Percentiles rank a stretch among this genome's conserved stretches.
Conservation (phyloP, 148 eudicot genomes). For the Beta vulgaris region DNA sequence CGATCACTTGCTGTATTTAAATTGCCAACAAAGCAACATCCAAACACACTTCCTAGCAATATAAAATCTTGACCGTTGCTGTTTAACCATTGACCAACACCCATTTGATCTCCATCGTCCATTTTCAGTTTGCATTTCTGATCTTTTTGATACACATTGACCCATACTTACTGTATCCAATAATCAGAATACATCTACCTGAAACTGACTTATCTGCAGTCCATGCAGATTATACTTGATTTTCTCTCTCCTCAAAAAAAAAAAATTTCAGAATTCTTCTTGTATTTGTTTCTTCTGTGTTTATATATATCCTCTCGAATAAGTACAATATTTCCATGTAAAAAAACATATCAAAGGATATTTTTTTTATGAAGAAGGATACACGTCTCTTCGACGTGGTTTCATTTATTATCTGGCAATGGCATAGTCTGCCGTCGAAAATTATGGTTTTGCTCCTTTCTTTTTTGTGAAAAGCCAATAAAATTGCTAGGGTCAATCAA, state of each 20-base stretch:
- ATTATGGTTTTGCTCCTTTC: neutral
- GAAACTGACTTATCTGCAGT: neutral
- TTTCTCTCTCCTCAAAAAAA: neutral
- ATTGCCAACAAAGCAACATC: slow-evolving; percentile 28
- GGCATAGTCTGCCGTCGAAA: neutral
- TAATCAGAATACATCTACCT: too few species aligned
- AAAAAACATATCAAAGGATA: neutral
- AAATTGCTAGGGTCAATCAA: too few species aligned
- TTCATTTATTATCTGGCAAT: neutral
- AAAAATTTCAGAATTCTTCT: too few species aligned
- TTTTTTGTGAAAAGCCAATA: slow-evolving; percentile 6
- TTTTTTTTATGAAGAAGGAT: neutral
- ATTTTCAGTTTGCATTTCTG: neutral
- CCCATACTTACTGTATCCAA: slow-evolving; percentile 15
- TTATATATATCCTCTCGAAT: neutral
- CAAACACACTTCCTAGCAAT: slow-evolving; percentile 29
- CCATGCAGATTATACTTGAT: neutral
- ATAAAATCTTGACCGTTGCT: slow-evolving; percentile 27
- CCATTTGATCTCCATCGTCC: slow-evolving; percentile 13
- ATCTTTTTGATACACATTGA: slow-evolving; percentile 18
- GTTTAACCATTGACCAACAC: slow-evolving; percentile 12
- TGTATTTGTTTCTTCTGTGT: neutral
- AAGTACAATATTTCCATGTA: neutral
- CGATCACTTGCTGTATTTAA: slow-evolving; percentile 9
- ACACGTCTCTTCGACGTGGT: slow-evolving; percentile 13